A percentile compares a stretch with the other conserved stretches of the same genome.
These are phyloP conservation scores for Exophiala xenobiotica DNA, from an alignment of 2,329 filamentous ascomycete species.

Conservation along the genomic window DNA sequence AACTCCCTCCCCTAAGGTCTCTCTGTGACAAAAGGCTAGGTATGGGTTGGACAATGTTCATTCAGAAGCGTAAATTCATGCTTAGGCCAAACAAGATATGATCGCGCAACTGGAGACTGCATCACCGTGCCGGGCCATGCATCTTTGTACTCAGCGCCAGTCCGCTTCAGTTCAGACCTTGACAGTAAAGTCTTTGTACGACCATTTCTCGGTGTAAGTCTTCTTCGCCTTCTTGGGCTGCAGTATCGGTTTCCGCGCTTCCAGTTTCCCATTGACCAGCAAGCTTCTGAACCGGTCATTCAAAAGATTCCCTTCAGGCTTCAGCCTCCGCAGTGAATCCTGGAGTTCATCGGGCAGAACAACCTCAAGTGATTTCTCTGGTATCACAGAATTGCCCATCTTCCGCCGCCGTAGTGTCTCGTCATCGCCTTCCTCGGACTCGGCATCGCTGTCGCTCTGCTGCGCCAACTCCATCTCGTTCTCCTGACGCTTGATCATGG, in stretches of 20 bases:
- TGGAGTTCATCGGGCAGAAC: conserved; percentile 80
- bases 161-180: conserved; percentile 10
- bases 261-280: conserved; percentile 83
- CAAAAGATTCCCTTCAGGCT: conserved; percentile 92
- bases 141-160: too few species aligned
- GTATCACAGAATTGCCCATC: conserved; percentile 45
- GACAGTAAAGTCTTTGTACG: conserved; percentile 80
- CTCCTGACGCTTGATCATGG: conserved; percentile 48
- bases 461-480: conserved; percentile 50
- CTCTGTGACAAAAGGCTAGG: too few species aligned
- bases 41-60: too few species aligned
- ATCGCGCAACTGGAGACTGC: too few species aligned
- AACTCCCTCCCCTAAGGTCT: too few species aligned
- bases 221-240: conserved; percentile 80
- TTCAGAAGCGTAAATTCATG: too few species aligned
- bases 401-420: conserved; percentile 20
- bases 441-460: conserved; percentile 40
- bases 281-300: conserved; percentile 89
- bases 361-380: conserved; percentile 76
- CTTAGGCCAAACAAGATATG: too few species aligned
- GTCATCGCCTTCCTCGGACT: conserved; percentile 48
- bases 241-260: conserved; percentile 73
- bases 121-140: too few species aligned
- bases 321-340: conserved; percentile 75
- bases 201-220: conserved; percentile 92